Evolutionary conservation across 306 rosid species (phyloP).

Genomic region (Sphenostylis stenocarpa): DNA sequence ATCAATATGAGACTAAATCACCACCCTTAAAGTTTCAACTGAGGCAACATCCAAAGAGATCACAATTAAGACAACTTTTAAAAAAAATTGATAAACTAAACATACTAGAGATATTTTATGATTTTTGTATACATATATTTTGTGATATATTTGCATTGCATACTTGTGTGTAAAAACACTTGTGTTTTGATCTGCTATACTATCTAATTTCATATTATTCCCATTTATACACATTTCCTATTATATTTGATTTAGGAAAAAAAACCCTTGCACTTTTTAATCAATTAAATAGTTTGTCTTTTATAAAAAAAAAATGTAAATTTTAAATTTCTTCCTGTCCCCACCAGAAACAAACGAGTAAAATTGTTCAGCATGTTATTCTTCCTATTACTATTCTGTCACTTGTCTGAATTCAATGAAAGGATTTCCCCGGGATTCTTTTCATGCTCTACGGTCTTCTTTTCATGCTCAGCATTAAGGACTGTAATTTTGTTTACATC

Average conservation of each 20-base stretch:
- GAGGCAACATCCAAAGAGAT: no score
- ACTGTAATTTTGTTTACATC: background rate
- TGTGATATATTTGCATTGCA: background rate
- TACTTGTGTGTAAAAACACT: background rate
- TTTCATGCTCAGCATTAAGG: background rate
- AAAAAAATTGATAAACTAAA: background rate
- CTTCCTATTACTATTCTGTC: background rate
- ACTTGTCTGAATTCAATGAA: background rate
- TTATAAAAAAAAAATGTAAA: background rate
- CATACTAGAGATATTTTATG: background rate
- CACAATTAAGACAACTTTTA: no score
- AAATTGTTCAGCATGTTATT: background rate
- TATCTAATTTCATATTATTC: background rate
- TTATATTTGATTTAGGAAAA: background rate
- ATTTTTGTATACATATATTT: background rate
- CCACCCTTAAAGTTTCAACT: no score
- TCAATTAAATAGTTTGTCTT: background rate
- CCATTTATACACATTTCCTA: background rate
- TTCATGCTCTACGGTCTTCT: constrained; percentile 4
- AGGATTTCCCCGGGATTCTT: constrained; percentile 12
- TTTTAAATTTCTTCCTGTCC: background rate
- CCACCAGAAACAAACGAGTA: background rate
- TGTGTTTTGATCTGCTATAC: constrained; percentile 5
- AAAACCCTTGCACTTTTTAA: background rate
- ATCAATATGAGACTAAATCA: no score